phyloP scores from a whole-genome alignment of 2,329 filamentous ascomycete species.

The Penicillium sp. region DNA sequence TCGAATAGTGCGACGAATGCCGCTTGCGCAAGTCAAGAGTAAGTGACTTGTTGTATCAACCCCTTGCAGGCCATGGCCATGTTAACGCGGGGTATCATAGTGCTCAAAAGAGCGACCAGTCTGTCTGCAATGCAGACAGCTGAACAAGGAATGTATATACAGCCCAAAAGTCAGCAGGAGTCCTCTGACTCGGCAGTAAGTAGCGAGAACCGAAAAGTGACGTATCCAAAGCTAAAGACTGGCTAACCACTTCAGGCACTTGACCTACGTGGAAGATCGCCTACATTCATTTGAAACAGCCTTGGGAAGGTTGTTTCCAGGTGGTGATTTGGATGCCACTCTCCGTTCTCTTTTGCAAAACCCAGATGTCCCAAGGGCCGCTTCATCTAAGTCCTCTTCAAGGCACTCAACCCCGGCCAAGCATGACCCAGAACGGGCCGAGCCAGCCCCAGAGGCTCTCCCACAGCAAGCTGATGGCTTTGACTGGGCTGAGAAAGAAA shows the following conservation, averaged over 20 bases:
- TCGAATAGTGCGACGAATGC: conserved; percentile 40
- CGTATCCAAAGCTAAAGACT: conserved; percentile 9
- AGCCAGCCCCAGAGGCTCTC: conserved; percentile 46
- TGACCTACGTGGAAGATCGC: conserved; percentile 44
- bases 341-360: conserved; percentile 40
- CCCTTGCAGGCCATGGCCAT: neutral
- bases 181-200: conserved; percentile 44
- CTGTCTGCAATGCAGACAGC: conserved; percentile 41
- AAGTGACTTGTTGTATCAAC: conserved; percentile 8
- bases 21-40: conserved; percentile 43
- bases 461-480: conserved; percentile 42
- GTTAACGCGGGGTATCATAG: conserved; percentile 22
- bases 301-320: conserved; percentile 39
- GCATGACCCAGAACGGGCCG: conserved; percentile 34
- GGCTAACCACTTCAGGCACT: conserved; percentile 30
- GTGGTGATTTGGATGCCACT: conserved; percentile 41
- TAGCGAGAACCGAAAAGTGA: neutral
- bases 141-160: conserved; percentile 44
- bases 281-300: conserved; percentile 41
- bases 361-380: conserved; percentile 33
- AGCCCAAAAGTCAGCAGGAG: conserved; percentile 44
- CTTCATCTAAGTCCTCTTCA: conserved; percentile 40
- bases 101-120: conserved; percentile 45
- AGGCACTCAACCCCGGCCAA: conserved; percentile 40
- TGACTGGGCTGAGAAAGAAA: conserved; percentile 42